Conservation (phyloP, 805 yeast genomes). For the Myxozyma sirexii region DNA sequence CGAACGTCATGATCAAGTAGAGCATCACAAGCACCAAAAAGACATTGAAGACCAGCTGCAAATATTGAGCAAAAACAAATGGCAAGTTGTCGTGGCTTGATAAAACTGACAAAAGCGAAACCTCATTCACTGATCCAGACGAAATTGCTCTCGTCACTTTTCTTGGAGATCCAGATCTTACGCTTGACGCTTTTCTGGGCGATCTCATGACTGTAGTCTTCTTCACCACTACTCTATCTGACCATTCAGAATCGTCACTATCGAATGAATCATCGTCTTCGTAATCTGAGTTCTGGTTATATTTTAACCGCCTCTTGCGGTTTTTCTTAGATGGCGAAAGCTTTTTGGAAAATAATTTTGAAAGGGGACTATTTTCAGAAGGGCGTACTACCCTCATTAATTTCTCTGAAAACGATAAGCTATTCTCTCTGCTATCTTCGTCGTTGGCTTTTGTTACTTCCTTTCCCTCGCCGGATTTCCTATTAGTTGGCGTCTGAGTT, state of each 20-base stretch:
- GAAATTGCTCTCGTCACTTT: slow-evolving; percentile 7
- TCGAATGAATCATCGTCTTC: slow-evolving; percentile 17
- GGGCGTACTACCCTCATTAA: slow-evolving; percentile 5
- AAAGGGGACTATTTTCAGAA: slow-evolving; percentile 4
- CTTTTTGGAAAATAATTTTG: slow-evolving; percentile 6
- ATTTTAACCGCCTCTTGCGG: not conserved
- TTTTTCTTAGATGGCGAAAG: slow-evolving; percentile 10
- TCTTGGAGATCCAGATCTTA: slow-evolving; percentile 37
- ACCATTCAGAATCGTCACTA: slow-evolving; percentile 27
- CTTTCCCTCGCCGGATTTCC: not conserved
- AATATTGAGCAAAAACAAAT: slow-evolving; percentile 58
- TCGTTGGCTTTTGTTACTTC: not conserved
- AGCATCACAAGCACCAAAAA: slow-evolving; percentile 54
- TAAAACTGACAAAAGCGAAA: slow-evolving; percentile 19
- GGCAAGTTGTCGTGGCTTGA: slow-evolving; percentile 46
- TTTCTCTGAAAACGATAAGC: slow-evolving; percentile 2
- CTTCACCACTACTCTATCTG: slow-evolving; percentile 19
- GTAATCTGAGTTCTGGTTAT: slow-evolving; percentile 1
- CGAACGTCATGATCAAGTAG: slow-evolving; percentile 55
- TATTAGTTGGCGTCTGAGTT: slow-evolving; percentile 2
- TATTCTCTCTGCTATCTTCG: not conserved
- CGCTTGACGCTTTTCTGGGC: slow-evolving; percentile 20
- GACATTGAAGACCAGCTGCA: slow-evolving; percentile 64
- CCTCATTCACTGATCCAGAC: not conserved
- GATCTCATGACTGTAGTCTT: slow-evolving; percentile 26